Percentiles rank a stretch among this genome's conserved stretches.
Conservation (phyloP, 805 yeast species). For the Ogataea polymorpha region DNA sequence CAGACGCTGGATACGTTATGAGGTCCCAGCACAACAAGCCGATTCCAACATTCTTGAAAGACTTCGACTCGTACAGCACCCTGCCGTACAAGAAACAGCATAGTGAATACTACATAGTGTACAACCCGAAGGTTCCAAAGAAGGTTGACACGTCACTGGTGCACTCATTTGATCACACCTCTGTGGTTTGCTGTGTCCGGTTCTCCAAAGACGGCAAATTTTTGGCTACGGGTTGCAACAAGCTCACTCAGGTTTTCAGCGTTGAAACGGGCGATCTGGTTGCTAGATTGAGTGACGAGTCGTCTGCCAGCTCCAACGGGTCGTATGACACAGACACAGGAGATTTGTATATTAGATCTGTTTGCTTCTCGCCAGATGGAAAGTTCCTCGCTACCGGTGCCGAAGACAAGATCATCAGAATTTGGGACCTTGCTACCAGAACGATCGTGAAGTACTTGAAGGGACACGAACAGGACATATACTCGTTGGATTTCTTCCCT, state of each 20-base stretch:
- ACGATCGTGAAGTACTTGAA: slow-evolving; percentile 80
- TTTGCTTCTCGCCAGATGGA: slow-evolving; percentile 94
- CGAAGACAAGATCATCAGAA: slow-evolving; percentile 84
- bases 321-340: slow-evolving; percentile 62
- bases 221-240: slow-evolving; percentile 95
- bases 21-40: slow-evolving; percentile 62
- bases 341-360: slow-evolving; percentile 90
- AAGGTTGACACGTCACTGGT: slow-evolving; percentile 81
- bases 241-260: slow-evolving; percentile 89
- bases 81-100: slow-evolving; percentile 78
- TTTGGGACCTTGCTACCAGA: slow-evolving; percentile 89
- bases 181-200: slow-evolving; percentile 95
- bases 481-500: slow-evolving; percentile 91
- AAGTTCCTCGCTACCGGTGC: slow-evolving; percentile 93
- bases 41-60: slow-evolving; percentile 76
- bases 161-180: slow-evolving; percentile 85
- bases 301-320: slow-evolving; percentile 42
- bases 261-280: slow-evolving; percentile 89
- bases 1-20: slow-evolving; percentile 36
- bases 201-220: slow-evolving; percentile 89
- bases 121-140: slow-evolving; percentile 81
- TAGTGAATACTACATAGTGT: slow-evolving; percentile 81
- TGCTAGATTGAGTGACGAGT: slow-evolving; percentile 83
- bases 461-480: slow-evolving; percentile 98
- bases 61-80: slow-evolving; percentile 75